Evolutionary conservation across 257 asterid species (phyloP), one percentile per base, ranked within the genome.

Genomic region (Prunella vulgaris): DNA sequence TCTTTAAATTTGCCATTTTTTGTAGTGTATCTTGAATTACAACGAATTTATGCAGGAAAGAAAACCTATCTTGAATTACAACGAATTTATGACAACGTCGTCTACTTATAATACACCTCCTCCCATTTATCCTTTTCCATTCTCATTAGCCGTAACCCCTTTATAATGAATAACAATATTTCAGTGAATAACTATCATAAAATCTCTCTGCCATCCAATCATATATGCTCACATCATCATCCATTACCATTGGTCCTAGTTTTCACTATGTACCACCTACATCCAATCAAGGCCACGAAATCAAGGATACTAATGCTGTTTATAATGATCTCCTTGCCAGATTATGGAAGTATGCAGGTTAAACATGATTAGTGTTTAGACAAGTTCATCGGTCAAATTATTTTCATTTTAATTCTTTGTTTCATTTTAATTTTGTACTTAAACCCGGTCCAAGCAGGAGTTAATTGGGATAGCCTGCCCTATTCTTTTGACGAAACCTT

Each of bases 81-180:
- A 5, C 3, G 53, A 46, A n/a, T 46, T n/a, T n/a, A n/a, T n/a
- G 20, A 15, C 18, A 14, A 40, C 10, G 10, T 40, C 12, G 15
- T 1, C 53, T 5, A n/a, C 53, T 46, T 46, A 14, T 46, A 21
- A 46, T 25, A n/a, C n/a, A n/a, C n/a, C n/a, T n/a, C n/a, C 15
- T 48, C 60, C 12, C 7, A 10, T 24, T 52, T 52, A 52, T 52
- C 59, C 53, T 1, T 15, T 18, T 52, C 8, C 62, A 1, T 27
- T 56, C 12, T 68, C 85, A 7, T 58, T 82, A 40, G 73, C 76
- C 74, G 67, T 24, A 30, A 48, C n/a, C 27, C 84, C 10, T 71
- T 63, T 42, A 15, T 82, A 40, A 61, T 80, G 75, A 82, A 28
- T 5, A 44, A 5, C 20, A 44, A 44, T 44, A 44, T 4, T 44